Conservation (phyloP, 1,139 yeast genomes). For the Pichia sp. region DNA sequence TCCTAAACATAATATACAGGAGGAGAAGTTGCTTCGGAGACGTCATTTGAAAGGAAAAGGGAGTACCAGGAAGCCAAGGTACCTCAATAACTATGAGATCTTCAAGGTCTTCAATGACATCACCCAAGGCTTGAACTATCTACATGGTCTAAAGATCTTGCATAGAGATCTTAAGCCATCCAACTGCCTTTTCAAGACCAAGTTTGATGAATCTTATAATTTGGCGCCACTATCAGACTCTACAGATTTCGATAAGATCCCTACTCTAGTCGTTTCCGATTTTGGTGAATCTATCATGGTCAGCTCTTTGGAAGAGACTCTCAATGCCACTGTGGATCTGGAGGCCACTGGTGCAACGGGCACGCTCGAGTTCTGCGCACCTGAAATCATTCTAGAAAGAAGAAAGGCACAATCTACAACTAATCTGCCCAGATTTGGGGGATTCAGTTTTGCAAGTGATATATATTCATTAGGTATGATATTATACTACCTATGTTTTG, state of each 20-base stretch:
- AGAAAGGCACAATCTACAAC: background rate
- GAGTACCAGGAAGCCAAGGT: conserved; percentile 15
- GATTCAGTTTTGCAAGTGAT: conserved; percentile 67
- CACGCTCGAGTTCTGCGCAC: conserved; percentile 81
- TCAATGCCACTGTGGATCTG: conserved; percentile 20
- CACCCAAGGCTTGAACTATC: conserved; percentile 58
- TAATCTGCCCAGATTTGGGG: conserved; percentile 16
- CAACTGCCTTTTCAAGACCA: conserved; percentile 58
- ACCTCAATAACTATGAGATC: conserved; percentile 42
- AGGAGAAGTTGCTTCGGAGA: conserved; percentile 22
- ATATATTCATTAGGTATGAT: conserved; percentile 80
- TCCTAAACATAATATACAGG: conserved; percentile 28
- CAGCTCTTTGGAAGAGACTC: conserved; percentile 31
- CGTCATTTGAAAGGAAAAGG: background rate
- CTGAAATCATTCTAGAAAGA: conserved; percentile 46
- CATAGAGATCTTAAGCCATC: conserved; percentile 89
- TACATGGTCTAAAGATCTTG: conserved; percentile 67
- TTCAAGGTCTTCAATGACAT: conserved; percentile 62
- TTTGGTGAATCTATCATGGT: conserved; percentile 84
- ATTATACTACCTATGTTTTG: conserved; percentile 64
- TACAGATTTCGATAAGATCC: conserved; percentile 34
- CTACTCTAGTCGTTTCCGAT: conserved; percentile 73
- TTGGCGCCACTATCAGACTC: conserved; percentile 22
- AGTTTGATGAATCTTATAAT: conserved; percentile 22
- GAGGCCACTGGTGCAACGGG: conserved; percentile 75